Conservation (phyloP, 148 eudicot species). For the Vaccinium vitisidaea region DNA sequence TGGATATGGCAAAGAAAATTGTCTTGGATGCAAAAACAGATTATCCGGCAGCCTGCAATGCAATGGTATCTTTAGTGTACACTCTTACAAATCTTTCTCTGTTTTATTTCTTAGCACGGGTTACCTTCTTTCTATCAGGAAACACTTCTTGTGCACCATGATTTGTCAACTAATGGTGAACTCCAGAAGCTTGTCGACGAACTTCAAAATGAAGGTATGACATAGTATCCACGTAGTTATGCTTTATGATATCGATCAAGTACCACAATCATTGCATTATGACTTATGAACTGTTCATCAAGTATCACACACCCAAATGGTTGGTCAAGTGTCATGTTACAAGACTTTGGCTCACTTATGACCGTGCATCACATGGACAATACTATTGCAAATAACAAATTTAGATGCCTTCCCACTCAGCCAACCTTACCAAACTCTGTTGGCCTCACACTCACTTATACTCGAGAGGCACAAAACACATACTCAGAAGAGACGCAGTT, state of each 20-base stretch:
- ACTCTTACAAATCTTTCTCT: not conserved
- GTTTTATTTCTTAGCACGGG: not conserved
- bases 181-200: slow-evolving; percentile 48
- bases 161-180: slow-evolving; percentile 49
- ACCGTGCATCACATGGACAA: not conserved
- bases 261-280: not conserved
- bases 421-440: not conserved
- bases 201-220: slow-evolving; percentile 62
- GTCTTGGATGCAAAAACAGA: slow-evolving; percentile 75
- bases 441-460: not conserved
- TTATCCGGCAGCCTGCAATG: slow-evolving; percentile 97
- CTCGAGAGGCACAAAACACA: not conserved
- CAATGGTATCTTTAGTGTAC: slow-evolving; percentile 55
- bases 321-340: not conserved
- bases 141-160: slow-evolving; percentile 87
- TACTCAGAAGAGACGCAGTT: not conserved
- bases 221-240: not conserved
- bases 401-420: not conserved
- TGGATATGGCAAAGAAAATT: slow-evolving; percentile 78
- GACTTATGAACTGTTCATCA: not conserved
- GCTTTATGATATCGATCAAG: not conserved
- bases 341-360: not conserved
- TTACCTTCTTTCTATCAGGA: slow-evolving; percentile 43
- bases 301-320: not conserved
- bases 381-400: not conserved